Evolutionary conservation across 208 protist species (phyloP).

Genomic region (Leptomonas seymouri): DNA sequence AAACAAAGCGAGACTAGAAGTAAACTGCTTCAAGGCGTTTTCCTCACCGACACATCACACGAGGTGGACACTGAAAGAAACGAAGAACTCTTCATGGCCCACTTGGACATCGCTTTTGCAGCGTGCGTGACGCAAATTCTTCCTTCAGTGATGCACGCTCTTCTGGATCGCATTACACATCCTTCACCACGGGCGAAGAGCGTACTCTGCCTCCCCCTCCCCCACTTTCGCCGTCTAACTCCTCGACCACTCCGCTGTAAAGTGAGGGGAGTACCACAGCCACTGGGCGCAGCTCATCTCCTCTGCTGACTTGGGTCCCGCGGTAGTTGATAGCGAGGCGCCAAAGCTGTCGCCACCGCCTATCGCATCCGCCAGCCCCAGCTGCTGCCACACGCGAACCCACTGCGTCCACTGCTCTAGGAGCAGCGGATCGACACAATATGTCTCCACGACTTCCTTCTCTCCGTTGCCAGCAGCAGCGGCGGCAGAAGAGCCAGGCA

Average conservation of each 20-base stretch:
- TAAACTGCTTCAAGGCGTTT: no score
- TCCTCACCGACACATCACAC: no score
- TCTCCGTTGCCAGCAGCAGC: slow-evolving; percentile 18
- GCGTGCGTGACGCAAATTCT: no score
- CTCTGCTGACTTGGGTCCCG: slow-evolving; percentile 7
- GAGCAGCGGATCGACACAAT: slow-evolving; percentile 37
- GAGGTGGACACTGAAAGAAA: no score
- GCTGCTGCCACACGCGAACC: slow-evolving; percentile 26
- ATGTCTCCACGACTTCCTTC: neutral
- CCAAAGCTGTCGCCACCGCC: neutral
- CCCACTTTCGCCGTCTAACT: no score
- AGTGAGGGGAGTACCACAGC: slow-evolving; percentile 65
- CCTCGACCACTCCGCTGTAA: slow-evolving; percentile 33
- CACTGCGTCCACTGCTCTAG: slow-evolving; percentile 49
- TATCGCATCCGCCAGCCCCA: slow-evolving; percentile 19
- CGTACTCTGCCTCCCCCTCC: no score
- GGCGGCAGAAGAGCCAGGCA: slow-evolving; percentile 9
- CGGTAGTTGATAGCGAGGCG: neutral
- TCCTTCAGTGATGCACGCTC: no score
- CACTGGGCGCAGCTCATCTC: slow-evolving; percentile 40
- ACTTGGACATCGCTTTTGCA: no score
- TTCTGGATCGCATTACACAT: no score
- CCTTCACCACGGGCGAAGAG: no score
- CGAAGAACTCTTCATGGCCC: no score
- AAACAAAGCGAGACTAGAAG: no score